phyloP scores from a whole-genome alignment of 371 early-diverging fungal genomes.

The Batrachochytrium dendrobatidis region DNA sequence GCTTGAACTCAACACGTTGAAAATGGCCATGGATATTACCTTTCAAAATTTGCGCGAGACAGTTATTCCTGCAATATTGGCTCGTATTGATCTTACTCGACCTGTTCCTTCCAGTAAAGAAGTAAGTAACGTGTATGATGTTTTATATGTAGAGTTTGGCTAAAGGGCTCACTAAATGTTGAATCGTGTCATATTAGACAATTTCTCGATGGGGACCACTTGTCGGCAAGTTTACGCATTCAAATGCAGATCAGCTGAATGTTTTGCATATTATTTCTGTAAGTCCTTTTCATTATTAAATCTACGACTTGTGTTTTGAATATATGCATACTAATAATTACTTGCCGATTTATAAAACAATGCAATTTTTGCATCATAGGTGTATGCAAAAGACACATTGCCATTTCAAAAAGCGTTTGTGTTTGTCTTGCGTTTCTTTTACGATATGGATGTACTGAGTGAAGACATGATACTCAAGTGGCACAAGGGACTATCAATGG shows the following conservation, averaged over 20 bases:
- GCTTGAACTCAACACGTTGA: conserved; percentile 81
- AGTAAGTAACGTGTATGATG: conserved; percentile 6
- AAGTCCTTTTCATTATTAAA: no score
- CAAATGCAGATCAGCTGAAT: conserved; percentile 70
- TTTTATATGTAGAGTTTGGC: conserved; percentile 4
- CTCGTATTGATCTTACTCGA: conserved; percentile 20
- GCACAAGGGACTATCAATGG: conserved; percentile 37
- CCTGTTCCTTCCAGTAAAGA: conserved; percentile 25
- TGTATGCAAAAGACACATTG: conserved; percentile 13
- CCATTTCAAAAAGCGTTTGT: conserved; percentile 46
- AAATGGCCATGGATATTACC: conserved; percentile 80
- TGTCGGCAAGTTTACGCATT: conserved; percentile 63
- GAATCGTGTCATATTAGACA: conserved; percentile 30
- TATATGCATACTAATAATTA: not conserved
- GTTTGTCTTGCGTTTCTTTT: conserved; percentile 58
- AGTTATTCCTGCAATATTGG: conserved; percentile 55
- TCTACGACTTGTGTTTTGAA: conserved; percentile 5
- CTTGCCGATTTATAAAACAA: not conserved
- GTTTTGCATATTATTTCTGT: conserved; percentile 56
- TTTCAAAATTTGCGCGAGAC: conserved; percentile 71
- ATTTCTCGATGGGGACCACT: conserved; percentile 64
- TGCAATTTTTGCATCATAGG: not conserved
- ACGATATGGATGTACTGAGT: conserved; percentile 75
- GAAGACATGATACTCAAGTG: conserved; percentile 78
- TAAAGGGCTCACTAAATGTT: no score